Evolutionary conservation across 768 basidiomycete genomes (phyloP), one percentile per base, ranked within the genome.

Genomic region (Suillus spraguei): DNA sequence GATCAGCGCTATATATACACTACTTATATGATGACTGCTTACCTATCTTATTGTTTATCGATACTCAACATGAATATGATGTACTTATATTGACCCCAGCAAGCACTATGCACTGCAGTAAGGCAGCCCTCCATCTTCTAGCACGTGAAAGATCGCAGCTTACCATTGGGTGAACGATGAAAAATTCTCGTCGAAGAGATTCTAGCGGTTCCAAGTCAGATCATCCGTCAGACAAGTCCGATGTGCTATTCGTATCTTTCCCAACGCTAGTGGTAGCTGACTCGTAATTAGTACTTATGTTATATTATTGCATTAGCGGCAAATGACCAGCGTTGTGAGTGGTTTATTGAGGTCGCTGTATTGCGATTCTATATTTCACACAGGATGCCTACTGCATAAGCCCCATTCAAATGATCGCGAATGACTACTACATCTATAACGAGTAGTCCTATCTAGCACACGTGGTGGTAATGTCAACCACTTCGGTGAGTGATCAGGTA

Each of bases 381-480:
- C 53, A 20, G n/a, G 53, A 13, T 60, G 58, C 38, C 44, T 63
- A 17, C n/a, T 61, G 33, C 32, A 39, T 63, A 24, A 60, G 60
- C 9, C 16, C 5, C 35, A 33, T 24, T 28, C 22, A 56, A 38
- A 10, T 22, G n/a, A 36, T 38, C 16, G 36, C 2, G n/a, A 36
- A 55, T 36, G 13, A 35, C 35, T 16, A 22, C 9, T 16, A 28
- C 28, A 28, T 8, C 39, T 17, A 22, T 56, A 22, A 56, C 14
- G n/a, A n/a, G 8, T 8, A 60, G 63, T 49, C 32, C 22, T 63
- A 11, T 63, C 63, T 17, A 38, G 10, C 33, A 4, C 52, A 63
- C 41, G 7, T 44, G 22, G 39, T 52, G 16, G 28, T 28, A 28
- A 28, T 28, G 28, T 4, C 28, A 2, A 28, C 46, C 13, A 63